phyloP scores from a whole-genome alignment of 352 stramenopile genomes.

The Phytophthora pini region DNA sequence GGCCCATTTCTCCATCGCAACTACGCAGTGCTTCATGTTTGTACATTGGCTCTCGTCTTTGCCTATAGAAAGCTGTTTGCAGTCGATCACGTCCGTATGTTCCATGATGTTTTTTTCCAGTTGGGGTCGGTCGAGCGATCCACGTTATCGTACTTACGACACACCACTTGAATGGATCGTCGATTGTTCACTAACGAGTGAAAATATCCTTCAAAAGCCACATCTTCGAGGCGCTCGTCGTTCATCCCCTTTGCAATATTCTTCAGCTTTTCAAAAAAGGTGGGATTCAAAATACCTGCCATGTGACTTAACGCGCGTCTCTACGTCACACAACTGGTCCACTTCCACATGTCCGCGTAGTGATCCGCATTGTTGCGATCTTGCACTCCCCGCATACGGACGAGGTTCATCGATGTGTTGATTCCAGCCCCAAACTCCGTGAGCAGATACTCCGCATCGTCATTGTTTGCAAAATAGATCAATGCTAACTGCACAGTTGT shows the following conservation, averaged over 20 bases:
- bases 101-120: too few species aligned
- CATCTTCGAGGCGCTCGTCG: constrained; percentile 6
- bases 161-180: background rate
- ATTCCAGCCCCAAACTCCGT: too few species aligned
- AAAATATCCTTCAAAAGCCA: constrained; percentile 7
- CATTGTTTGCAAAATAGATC: too few species aligned
- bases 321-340: constrained; percentile 2
- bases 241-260: constrained; percentile 1
- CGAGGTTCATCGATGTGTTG: background rate
- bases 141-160: constrained; percentile 2
- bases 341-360: background rate
- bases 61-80: too few species aligned
- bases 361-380: background rate
- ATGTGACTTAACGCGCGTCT: background rate
- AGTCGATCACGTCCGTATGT: too few species aligned
- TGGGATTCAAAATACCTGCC: too few species aligned
- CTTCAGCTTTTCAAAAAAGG: background rate
- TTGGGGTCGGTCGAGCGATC: too few species aligned
- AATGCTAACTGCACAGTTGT: too few species aligned
- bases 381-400: background rate
- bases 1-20: constrained; percentile 17
- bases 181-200: background rate
- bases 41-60: background rate
- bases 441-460: too few species aligned
- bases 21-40: constrained; percentile 6